phyloP scores from a whole-genome alignment of 768 basidiomycete species.

The Tricholoma bakamatsutake region DNA sequence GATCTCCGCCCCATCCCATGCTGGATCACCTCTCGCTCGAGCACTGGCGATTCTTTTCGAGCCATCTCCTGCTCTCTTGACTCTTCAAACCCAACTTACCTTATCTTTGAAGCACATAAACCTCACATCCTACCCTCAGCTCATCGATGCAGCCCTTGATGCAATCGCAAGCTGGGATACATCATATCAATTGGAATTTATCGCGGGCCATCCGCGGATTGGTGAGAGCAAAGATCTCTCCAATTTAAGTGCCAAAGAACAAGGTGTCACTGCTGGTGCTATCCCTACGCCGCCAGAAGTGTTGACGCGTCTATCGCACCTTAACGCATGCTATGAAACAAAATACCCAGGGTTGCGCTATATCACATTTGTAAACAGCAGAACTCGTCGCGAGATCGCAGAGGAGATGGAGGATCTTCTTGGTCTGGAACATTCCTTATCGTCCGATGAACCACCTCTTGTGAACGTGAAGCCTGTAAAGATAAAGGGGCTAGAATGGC shows the following conservation, averaged over 20 bases:
- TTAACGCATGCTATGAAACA: conserved; percentile 75
- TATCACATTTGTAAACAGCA: conserved; percentile 90
- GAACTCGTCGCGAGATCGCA: conserved; percentile 63
- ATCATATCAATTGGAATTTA: conserved; percentile 51
- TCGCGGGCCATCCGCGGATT: conserved; percentile 85
- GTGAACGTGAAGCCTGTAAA: conserved; percentile 32
- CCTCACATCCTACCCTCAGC: conserved; percentile 38
- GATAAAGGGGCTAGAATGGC: conserved; percentile 47
- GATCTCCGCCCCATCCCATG: conserved; percentile 26
- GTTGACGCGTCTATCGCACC: conserved; percentile 60
- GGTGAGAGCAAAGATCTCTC: conserved; percentile 78
- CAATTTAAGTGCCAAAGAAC: conserved; percentile 72
- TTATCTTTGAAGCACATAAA: conserved; percentile 19
- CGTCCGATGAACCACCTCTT: conserved; percentile 34
- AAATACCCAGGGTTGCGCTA: conserved; percentile 74
- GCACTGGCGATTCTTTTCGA: conserved; percentile 36
- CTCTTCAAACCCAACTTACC: conserved; percentile 47
- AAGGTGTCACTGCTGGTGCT: conserved; percentile 38
- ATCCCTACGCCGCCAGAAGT: conserved; percentile 67
- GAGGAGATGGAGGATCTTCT: conserved; percentile 76
- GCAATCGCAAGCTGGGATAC: conserved; percentile 50
- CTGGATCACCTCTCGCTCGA: conserved; percentile 30
- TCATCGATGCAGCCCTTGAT: conserved; percentile 50
- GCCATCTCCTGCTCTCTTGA: conserved; percentile 47
- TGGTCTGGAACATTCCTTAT: conserved; percentile 44